phyloP scores from a whole-genome alignment of 305 asterid genomes.

The Ilex paraguariensis region DNA sequence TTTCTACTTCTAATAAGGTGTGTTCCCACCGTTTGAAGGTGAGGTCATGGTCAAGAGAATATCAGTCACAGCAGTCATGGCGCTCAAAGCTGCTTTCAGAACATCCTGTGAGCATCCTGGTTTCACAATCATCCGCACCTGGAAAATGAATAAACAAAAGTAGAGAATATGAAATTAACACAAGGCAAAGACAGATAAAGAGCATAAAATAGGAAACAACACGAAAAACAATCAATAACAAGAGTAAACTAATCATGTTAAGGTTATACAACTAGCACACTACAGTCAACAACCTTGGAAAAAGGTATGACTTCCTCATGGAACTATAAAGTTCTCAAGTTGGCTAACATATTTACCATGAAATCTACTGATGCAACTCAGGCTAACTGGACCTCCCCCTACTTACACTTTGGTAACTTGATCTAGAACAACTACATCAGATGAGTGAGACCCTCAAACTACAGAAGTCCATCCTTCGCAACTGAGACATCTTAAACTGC shows the following conservation, averaged over 20 bases:
- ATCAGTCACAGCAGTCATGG: constrained; percentile 92
- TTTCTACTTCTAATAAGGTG: constrained; percentile 37
- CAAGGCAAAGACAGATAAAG: too few species aligned
- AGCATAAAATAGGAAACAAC: too few species aligned
- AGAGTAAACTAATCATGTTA: not conserved
- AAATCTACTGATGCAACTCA: too few species aligned
- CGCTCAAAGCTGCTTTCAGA: constrained; percentile 88
- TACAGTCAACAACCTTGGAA: not conserved
- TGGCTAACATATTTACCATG: too few species aligned
- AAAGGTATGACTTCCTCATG: too few species aligned
- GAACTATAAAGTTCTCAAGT: too few species aligned
- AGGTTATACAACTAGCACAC: not conserved
- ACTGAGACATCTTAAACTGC: too few species aligned
- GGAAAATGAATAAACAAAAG: constrained; percentile 1
- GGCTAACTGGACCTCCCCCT: too few species aligned
- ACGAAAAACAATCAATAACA: not conserved
- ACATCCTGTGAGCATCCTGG: constrained; percentile 98
- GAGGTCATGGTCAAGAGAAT: constrained; percentile 72
- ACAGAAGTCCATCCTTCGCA: too few species aligned
- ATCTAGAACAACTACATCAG: too few species aligned
- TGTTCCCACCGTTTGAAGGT: constrained; percentile 45
- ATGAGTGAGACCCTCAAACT: too few species aligned
- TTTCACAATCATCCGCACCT: constrained; percentile 93
- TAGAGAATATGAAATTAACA: not conserved
- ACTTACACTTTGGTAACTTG: too few species aligned